Percentiles rank a stretch among this genome's conserved stretches.
These are phyloP conservation scores for Alternaria gaisen DNA, from an alignment of 2,329 filamentous ascomycete species.

Conservation along the genomic window DNA sequence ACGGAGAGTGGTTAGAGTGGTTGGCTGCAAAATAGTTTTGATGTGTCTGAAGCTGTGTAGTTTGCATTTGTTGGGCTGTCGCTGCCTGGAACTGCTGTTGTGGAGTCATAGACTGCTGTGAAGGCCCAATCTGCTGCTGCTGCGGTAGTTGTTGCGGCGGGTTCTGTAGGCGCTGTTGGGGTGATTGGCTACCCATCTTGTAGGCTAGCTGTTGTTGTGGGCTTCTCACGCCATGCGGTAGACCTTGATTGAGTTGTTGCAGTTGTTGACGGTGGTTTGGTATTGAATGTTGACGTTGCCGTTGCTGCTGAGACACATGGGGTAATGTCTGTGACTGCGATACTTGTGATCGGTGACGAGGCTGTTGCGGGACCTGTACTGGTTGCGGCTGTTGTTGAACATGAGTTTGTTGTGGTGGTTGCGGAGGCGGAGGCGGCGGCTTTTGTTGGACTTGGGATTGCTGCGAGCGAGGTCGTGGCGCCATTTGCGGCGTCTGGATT, in stretches of 20 bases:
- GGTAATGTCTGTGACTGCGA: constrained; percentile 21
- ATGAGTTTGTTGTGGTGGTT: constrained; percentile 19
- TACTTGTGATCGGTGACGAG: constrained; percentile 20
- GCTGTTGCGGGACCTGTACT: constrained; percentile 11
- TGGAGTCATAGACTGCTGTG: constrained; percentile 5
- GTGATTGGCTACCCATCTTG: constrained; percentile 29
- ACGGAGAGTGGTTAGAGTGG: constrained; percentile 33
- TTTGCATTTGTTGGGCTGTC: constrained; percentile 31
- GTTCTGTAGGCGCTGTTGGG: constrained; percentile 26
- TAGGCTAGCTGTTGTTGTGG: constrained; percentile 34
- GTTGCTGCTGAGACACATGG: constrained; percentile 22
- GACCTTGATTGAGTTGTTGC: constrained; percentile 33
- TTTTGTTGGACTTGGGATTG: constrained; percentile 22
- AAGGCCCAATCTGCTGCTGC: constrained; percentile 10
- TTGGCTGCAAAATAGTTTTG: constrained; percentile 35
- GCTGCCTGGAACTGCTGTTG: constrained; percentile 35
- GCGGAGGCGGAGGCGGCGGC: constrained; percentile 17
- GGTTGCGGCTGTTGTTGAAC: constrained; percentile 25
- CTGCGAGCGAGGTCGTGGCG: constrained; percentile 26
- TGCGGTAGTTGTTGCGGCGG: constrained; percentile 16
- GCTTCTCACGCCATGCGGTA: constrained; percentile 16
- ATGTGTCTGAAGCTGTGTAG: constrained; percentile 24
- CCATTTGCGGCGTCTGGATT: constrained; percentile 35
- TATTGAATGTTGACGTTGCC: constrained; percentile 19
- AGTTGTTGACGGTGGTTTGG: constrained; percentile 35